These are phyloP conservation scores for Fraxinus albicans DNA, from an alignment of 305 asterid genomes.

Conservation along the genomic window DNA sequence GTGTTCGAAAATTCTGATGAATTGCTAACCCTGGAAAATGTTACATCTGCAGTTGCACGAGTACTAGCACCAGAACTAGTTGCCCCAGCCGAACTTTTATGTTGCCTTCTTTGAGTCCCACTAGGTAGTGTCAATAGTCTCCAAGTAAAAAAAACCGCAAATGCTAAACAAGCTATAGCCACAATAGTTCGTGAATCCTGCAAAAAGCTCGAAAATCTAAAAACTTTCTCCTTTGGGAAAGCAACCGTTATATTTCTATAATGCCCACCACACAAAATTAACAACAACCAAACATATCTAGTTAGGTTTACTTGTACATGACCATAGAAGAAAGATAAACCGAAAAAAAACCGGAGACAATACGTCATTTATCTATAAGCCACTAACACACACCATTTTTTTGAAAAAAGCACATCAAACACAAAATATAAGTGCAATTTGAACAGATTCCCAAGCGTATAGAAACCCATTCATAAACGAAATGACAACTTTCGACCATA, in stretches of 20 bases:
- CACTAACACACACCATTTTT: background rate
- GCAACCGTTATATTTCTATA: background rate
- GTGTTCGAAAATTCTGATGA: slow-evolving; percentile 62
- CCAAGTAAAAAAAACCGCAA: slow-evolving; percentile 87
- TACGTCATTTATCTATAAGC: background rate
- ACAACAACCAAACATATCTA: background rate
- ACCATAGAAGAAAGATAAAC: background rate
- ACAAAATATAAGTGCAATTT: background rate
- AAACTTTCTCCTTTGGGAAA: background rate
- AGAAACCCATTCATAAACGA: background rate
- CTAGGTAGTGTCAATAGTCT: slow-evolving; percentile 65
- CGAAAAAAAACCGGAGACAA: background rate
- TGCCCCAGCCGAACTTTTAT: slow-evolving; percentile 56
- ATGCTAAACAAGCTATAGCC: slow-evolving; percentile 76
- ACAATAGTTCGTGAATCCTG: slow-evolving; percentile 84
- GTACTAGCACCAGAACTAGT: slow-evolving; percentile 47
- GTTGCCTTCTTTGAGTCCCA: slow-evolving; percentile 64
- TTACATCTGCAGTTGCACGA: slow-evolving; percentile 33
- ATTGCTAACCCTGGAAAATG: slow-evolving; percentile 38
- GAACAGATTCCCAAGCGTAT: no score
- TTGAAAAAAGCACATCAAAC: background rate
- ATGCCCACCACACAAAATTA: background rate
- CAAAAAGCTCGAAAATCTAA: background rate
- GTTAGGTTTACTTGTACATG: background rate
- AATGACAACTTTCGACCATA: slow-evolving; percentile 11